Evolutionary conservation across 495 filamentous ascomycete species (phyloP), one percentile per base, ranked within the genome.

Genomic region (Emericellopsis terricola): DNA sequence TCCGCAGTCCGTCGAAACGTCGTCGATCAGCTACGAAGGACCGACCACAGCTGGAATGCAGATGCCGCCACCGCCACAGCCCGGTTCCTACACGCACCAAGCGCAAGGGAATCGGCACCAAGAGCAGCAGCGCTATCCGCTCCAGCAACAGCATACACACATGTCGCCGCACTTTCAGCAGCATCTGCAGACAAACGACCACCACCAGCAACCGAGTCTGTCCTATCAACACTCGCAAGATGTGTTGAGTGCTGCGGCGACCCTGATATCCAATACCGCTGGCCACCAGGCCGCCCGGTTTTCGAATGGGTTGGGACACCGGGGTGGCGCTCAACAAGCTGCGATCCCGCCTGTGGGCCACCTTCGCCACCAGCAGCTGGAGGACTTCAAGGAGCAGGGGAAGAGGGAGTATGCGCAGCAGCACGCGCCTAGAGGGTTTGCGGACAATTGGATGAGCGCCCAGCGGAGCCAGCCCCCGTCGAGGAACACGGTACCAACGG

Each of bases 211-310:
- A 19, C 44, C 43, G 30, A 39, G 42, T 20, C 19, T 36, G 10
- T 41, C 34, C 23, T 31, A 40, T 21, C 44, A 45, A 2, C 41
- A 41, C 4, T 36, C 53, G 19, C 31, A 41, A 39, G 68, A 73
- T 38, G 56, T 76, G 2, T 52, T 71, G 36, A 65, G 35, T 17
- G 54, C 56, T 9, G 49, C 33, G 1, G 33, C 50, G 1, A 46
- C 44, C 4, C 29, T 51, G 24, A 42, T 56, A 26, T 46, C 46
- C 17, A 53, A 49, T 33, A 26, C 6, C 23, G 6, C 23, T 26
- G 6, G 6, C 6, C 6, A 26, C 8, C 21, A 15, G 10, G 13
- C 19, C 11, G 17, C 14, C 21, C 28, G 3, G n/a, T n/a, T n/a
- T n/a, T n/a, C n/a, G n/a, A n/a, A n/a, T n/a, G n/a, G n/a, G n/a